Conservation (phyloP, 495 filamentous ascomycete species). For the Talaromyces thailandensis region DNA sequence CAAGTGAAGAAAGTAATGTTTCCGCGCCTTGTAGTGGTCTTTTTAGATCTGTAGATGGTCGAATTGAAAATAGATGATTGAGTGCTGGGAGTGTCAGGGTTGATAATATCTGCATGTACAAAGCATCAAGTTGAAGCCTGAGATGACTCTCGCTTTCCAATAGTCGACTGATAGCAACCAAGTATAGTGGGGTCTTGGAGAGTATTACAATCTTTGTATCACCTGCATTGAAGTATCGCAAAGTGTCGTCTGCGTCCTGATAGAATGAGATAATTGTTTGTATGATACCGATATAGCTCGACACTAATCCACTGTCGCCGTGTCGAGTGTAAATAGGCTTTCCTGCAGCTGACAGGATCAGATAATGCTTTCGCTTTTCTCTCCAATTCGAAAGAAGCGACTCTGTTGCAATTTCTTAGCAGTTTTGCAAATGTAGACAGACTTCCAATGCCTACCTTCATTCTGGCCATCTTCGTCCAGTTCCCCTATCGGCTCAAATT, state of each 20-base stretch:
- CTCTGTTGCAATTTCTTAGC: constrained; percentile 29
- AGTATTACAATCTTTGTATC: constrained; percentile 75
- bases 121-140: constrained; percentile 75
- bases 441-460: constrained; percentile 44
- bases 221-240: constrained; percentile 77
- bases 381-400: constrained; percentile 66
- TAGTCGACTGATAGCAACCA: constrained; percentile 86
- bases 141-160: constrained; percentile 87
- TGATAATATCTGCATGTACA: constrained; percentile 97
- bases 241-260: constrained; percentile 61
- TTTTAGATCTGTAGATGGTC: constrained; percentile 84
- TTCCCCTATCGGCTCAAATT: constrained; percentile 72
- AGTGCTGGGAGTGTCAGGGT: constrained; percentile 88
- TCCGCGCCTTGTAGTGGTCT: constrained; percentile 93
- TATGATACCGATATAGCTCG: constrained; percentile 87
- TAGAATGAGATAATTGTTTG: constrained; percentile 98
- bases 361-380: constrained; percentile 87
- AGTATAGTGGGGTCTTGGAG: constrained; percentile 76
- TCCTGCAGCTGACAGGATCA: constrained; percentile 93
- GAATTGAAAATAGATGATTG: constrained; percentile 77
- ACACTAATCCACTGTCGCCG: constrained; percentile 80
- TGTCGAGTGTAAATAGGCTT: constrained; percentile 96
- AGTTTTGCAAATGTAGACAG: not conserved
- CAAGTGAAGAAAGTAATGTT: constrained; percentile 77
- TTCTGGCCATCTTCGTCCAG: constrained; percentile 50